Evolutionary conservation across 192 early-diverging fungal species (phyloP).

Genomic region (Coemansia sp.): DNA sequence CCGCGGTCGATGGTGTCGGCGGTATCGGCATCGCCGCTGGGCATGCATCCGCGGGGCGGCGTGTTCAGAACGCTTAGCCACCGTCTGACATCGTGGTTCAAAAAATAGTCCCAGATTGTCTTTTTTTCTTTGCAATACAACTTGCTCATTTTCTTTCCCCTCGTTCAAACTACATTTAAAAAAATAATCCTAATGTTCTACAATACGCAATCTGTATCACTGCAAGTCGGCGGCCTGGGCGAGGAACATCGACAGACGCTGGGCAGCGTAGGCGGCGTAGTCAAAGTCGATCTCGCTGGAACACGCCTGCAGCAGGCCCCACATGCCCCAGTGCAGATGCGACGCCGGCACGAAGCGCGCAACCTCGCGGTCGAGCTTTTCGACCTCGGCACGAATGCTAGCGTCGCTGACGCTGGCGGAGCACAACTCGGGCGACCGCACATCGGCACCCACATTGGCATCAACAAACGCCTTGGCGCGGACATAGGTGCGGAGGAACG

Average conservation of each 20-base stretch:
- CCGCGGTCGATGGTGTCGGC: slow-evolving; percentile 42
- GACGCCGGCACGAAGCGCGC: slow-evolving; percentile 39
- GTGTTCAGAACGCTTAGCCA: slow-evolving; percentile 33
- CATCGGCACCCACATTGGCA: slow-evolving; percentile 37
- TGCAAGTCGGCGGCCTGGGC: slow-evolving; percentile 16
- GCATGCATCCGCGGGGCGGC: slow-evolving; percentile 17
- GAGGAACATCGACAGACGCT: slow-evolving; percentile 57
- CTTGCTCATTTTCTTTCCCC: not conserved
- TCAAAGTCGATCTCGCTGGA: slow-evolving; percentile 80
- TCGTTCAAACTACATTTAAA: not conserved
- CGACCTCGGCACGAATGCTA: slow-evolving; percentile 25
- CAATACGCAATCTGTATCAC: not conserved
- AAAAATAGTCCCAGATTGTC: slow-evolving; percentile 21
- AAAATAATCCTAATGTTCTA: not conserved
- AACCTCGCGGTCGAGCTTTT: slow-evolving; percentile 31
- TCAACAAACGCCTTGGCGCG: slow-evolving; percentile 54
- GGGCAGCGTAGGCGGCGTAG: slow-evolving; percentile 67
- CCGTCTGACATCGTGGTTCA: slow-evolving; percentile 49
- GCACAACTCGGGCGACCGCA: slow-evolving; percentile 12
- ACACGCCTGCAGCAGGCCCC: slow-evolving; percentile 75
- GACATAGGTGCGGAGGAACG: slow-evolving; percentile 69
- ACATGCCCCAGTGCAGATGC: slow-evolving; percentile 78
- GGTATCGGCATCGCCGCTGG: slow-evolving; percentile 36
- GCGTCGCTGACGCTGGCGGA: slow-evolving; percentile 23
- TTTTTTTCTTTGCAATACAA: not conserved